Base-by-base conservation (phyloP, 805 yeast genomes). In the Saccharomycopsis fibuligera region DNA sequence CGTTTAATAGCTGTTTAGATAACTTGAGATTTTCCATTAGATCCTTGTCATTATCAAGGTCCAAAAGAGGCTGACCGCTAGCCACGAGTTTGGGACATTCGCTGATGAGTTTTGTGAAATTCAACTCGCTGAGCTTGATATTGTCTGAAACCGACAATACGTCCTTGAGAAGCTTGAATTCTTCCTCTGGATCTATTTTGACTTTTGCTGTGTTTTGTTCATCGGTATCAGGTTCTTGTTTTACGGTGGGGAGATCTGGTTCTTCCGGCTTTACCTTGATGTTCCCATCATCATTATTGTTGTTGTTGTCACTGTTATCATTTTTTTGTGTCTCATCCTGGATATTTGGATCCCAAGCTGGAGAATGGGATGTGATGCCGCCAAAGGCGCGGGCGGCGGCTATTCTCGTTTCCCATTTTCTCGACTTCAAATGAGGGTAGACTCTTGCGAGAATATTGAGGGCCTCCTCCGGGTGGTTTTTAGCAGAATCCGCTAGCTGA, bases 301-400 rank as follows among this genome's bases (percentile, higher is more conserved):
- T 4, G 29, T 19, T 25, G 57, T 62, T 54, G 58, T 54, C 60
- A 12, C 49, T 57, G 33, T 56, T 62, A 6, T 52, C 59, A 16
- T 50, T 51, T 40, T 29, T 46, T 41, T 53, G 47, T 5, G 43
- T 35, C 14, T 55, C 51, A 6, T 39, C 31, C 12, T 30, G 21
- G 12, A 19, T 27, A n/a, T 49, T 49, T 1, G 98, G 98, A 59
- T 87, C 88, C 98, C 98, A 93, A 27, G 70, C 59, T 0, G 76
- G 74, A 1, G 90, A 80, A 63, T 87, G 82, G 39, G 79, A 77
- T 3, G 89, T 91, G 25, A 93, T 89, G 3, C 95, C 95, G 6
- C 98, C 98, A 57, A 93, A 76, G 0, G 99, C 98, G 47, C 88
- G 71, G 0, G 97, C 96, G 1, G 99, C 93, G 1, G 98, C 81